Evolutionary conservation across 1,139 yeast genomes (phyloP).

Genomic region (Lodderomyces parapsilosis): DNA sequence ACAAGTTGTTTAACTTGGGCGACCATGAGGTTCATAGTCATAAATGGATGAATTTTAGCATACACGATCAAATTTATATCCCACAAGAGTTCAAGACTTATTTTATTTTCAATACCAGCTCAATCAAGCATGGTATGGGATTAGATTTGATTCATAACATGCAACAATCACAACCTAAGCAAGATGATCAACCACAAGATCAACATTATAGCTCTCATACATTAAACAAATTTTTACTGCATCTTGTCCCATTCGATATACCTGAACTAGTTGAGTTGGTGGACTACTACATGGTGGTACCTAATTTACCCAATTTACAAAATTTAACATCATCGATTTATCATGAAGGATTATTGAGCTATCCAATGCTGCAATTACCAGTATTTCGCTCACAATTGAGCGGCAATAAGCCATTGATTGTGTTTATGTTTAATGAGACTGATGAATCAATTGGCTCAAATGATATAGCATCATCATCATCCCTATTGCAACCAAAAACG

Average conservation of each 20-base stretch:
- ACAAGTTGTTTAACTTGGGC: conserved; percentile 14
- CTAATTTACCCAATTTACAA: conserved; percentile 13
- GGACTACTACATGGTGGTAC: conserved; percentile 35
- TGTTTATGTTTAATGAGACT: conserved; percentile 28
- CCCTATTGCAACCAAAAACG: not conserved
- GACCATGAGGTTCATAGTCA: conserved; percentile 3
- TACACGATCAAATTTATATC: conserved; percentile 12
- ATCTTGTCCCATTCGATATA: conserved; percentile 34
- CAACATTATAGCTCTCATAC: not conserved
- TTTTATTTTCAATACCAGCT: conserved; percentile 32
- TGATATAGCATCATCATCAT: not conserved
- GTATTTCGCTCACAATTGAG: conserved; percentile 21
- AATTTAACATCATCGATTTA: conserved; percentile 13
- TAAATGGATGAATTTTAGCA: conserved; percentile 15
- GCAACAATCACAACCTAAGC: not conserved
- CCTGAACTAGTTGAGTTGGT: conserved; percentile 30
- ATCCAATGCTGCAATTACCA: conserved; percentile 21
- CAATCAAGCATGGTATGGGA: not conserved
- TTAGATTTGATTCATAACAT: conserved; percentile 2
- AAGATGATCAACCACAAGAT: conserved; percentile 5
- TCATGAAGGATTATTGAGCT: conserved; percentile 20
- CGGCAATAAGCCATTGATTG: conserved; percentile 30
- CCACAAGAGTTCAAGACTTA: conserved; percentile 31
- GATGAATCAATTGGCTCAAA: not conserved
- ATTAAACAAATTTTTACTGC: conserved; percentile 22